These are phyloP conservation scores for Trichoderma arundinaceum DNA, from an alignment of 2,329 filamentous ascomycete genomes.

Conservation along the genomic window DNA sequence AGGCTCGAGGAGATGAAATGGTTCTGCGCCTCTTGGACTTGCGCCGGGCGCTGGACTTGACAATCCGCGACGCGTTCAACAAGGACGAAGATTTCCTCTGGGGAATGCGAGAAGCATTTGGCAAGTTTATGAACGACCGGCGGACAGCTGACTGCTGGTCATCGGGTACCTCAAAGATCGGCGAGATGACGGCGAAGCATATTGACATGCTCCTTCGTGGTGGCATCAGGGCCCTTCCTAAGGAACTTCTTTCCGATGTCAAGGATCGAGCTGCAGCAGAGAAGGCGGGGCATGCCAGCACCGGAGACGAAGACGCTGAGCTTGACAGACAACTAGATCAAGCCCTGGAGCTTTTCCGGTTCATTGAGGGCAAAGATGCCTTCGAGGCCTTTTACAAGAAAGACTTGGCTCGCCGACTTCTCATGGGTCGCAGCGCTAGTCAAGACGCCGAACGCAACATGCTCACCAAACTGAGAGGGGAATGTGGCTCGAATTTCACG, in stretches of 20 bases:
- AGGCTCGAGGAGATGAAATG: conserved; percentile 81
- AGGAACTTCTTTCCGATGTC: conserved; percentile 66
- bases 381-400: conserved; percentile 99
- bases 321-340: conserved; percentile 91
- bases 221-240: conserved; percentile 81
- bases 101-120: conserved; percentile 82
- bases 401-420: conserved; percentile 83
- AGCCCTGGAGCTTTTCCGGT: conserved; percentile 91
- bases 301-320: conserved; percentile 88
- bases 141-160: conserved; percentile 74
- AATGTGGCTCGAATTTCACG: conserved; percentile 93
- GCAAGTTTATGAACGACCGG: conserved; percentile 89
- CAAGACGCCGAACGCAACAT: conserved; percentile 96
- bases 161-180: conserved; percentile 88
- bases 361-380: conserved; percentile 95
- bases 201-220: conserved; percentile 88
- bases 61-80: conserved; percentile 77
- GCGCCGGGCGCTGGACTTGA: conserved; percentile 76
- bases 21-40: conserved; percentile 80
- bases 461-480: conserved; percentile 86
- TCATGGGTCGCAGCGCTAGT: conserved; percentile 92
- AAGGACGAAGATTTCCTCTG: conserved; percentile 79
- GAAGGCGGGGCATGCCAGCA: conserved; percentile 67
- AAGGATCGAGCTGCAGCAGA: conserved; percentile 64
- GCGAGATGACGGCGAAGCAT: conserved; percentile 98